phyloP scores from a whole-genome alignment of 129 eudicot genomes.

The Flaveria ramosissima region DNA sequence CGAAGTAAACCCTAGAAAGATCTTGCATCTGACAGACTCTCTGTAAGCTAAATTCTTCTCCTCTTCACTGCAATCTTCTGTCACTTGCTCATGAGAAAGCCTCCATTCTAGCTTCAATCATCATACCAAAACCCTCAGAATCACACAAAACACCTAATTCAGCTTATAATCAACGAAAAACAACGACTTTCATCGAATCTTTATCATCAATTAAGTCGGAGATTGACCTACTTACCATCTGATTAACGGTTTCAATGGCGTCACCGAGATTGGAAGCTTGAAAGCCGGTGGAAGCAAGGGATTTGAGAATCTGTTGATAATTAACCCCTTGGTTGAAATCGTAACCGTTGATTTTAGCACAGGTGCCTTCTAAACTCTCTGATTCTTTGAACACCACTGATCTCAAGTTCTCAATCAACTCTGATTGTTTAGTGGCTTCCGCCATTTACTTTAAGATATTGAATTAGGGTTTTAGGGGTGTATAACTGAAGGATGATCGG shows the following conservation, averaged over 20 bases:
- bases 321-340: constrained; percentile 79
- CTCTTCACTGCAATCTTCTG: constrained; percentile 78
- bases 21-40: constrained; percentile 82
- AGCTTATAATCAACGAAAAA: too few species aligned
- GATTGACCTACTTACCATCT: constrained; percentile 56
- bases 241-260: constrained; percentile 77
- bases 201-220: background rate
- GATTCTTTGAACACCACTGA: constrained; percentile 80
- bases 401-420: constrained; percentile 47
- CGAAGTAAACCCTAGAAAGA: constrained; percentile 92
- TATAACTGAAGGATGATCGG: background rate
- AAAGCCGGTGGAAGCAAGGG: constrained; percentile 77
- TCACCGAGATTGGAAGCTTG: constrained; percentile 96
- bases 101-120: constrained; percentile 82
- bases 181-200: background rate
- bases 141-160: constrained; percentile 3
- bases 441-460: background rate
- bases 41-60: constrained; percentile 58
- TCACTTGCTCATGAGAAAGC: constrained; percentile 67
- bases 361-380: constrained; percentile 61
- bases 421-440: constrained; percentile 40
- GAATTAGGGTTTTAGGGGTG: background rate
- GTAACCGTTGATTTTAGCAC: constrained; percentile 74
- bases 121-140: constrained; percentile 25
- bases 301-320: constrained; percentile 56